Conservation (phyloP, 345 rosid species). For the Nephelium lappaceum region DNA sequence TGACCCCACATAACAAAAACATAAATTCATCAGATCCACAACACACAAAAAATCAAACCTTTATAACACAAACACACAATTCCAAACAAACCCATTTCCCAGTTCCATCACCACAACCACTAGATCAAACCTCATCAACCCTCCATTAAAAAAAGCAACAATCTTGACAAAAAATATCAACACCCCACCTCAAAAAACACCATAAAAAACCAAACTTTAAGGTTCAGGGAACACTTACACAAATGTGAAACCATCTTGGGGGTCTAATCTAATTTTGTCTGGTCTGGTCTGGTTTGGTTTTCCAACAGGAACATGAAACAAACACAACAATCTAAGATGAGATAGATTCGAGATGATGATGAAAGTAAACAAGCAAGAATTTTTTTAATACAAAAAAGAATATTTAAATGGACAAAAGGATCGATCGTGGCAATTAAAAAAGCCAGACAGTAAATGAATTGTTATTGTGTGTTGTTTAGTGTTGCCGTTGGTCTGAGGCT, state of each 20-base stretch:
- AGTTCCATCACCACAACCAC: slow-evolving; percentile 3
- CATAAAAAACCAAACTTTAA: not conserved
- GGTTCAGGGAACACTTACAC: slow-evolving; percentile 2
- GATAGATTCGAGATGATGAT: slow-evolving; percentile 24
- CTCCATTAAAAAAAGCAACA: not conserved
- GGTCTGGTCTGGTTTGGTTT: not conserved
- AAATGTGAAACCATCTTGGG: not conserved
- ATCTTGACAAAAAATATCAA: not conserved
- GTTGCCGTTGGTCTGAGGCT: slow-evolving; percentile 30
- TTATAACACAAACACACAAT: slow-evolving; percentile 1
- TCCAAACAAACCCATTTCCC: not conserved
- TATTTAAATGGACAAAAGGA: not conserved
- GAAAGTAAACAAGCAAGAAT: not conserved
- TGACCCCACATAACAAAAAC: not conserved
- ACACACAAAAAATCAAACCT: not conserved
- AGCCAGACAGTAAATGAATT: not conserved
- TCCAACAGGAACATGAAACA: not conserved
- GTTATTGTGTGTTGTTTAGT: not conserved
- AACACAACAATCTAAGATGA: slow-evolving; percentile 20
- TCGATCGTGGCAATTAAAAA: slow-evolving; percentile 12
- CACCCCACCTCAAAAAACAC: not conserved
- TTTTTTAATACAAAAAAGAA: not conserved
- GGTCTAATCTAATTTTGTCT: too few relatives aligned
- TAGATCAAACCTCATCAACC: slow-evolving; percentile 11
- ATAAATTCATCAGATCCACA: slow-evolving; percentile 15